Base-by-base conservation (phyloP, 495 filamentous ascomycete genomes). In the Schizothecium vesticola region DNA sequence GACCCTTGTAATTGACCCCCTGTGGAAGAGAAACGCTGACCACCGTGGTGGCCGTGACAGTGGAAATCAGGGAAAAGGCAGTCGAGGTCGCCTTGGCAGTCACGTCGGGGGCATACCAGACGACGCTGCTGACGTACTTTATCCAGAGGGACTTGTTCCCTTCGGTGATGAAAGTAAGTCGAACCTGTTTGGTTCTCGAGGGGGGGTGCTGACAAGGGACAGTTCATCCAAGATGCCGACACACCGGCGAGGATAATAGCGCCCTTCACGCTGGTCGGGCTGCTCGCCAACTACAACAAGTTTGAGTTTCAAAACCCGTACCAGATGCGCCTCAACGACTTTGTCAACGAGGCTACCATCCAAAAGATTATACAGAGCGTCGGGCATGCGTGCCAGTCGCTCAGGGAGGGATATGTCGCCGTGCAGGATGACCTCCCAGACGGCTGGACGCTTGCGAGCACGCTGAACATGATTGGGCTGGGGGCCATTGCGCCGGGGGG, bases 301-400 rank as follows among this genome's bases (percentile, higher is more conserved):
- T 99, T 98, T 73, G 95, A 99, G 80, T 92, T 96, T 67, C 95
- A 97, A 78, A 99, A 99, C 71, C 95, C 95, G 8, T 99, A 99
- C 74, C 91, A 94, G 73, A 80, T 96, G 68, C 90, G 94, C 57
- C 86, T 99, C n/a, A 93, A 96, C 75, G 95, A 99, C 76, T 98
- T 98, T 80, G 94, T 97, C 70, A 97, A 99, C 71, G 94, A 98
- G 74, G 80, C 82, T 0, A 88, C 89, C 24, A 98, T 98, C 70
- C 85, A 90, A 73, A 93, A 90, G 69, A 91, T 97, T 59, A 86
- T 94, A 64, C 82, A 84, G 69, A 88, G 90, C 65, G 85, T 97
- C 16, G 92, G 91, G 11, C 75, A 83, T 60, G 86, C 90, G 2
- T 95, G 91, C 73, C 80, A 83, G 43, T 79, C 74, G 19, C 75